These are phyloP conservation scores for Suillus subalutaceus DNA, from an alignment of 768 basidiomycete genomes.

Conservation along the genomic window DNA sequence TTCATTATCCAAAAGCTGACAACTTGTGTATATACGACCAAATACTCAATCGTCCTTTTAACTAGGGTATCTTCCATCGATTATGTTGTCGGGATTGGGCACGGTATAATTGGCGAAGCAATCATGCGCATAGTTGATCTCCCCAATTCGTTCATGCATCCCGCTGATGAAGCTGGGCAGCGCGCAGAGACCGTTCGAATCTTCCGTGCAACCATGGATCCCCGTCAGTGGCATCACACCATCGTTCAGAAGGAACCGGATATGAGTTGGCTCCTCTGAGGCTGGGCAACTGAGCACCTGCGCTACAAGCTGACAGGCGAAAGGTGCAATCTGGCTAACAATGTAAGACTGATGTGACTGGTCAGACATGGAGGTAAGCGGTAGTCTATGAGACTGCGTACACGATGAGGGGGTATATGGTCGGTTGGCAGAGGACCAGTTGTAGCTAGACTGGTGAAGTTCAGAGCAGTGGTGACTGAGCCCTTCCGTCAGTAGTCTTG, in stretches of 20 bases:
- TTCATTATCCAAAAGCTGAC: too few species aligned
- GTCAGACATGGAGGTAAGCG: not conserved
- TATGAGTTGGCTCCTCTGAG: slow-evolving; percentile 29
- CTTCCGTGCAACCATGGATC: slow-evolving; percentile 41
- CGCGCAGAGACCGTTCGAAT: slow-evolving; percentile 46
- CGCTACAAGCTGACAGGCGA: slow-evolving; percentile 50
- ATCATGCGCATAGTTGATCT: slow-evolving; percentile 44
- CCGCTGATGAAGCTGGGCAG: slow-evolving; percentile 42
- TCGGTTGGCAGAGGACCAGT: slow-evolving; percentile 43
- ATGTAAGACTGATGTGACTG: slow-evolving; percentile 36
- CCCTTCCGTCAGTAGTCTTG: not conserved
- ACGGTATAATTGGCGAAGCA: slow-evolving; percentile 51
- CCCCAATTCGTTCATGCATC: slow-evolving; percentile 39
- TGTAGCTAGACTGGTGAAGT: slow-evolving; percentile 46
- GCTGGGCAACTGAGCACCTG: slow-evolving; percentile 47
- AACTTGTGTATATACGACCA: too few species aligned
- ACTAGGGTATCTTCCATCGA: slow-evolving; percentile 37
- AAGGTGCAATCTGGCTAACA: slow-evolving; percentile 46
- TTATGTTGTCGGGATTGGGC: slow-evolving; percentile 42
- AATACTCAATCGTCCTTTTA: not conserved
- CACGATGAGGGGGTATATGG: slow-evolving; percentile 37
- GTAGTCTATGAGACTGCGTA: slow-evolving; percentile 11
- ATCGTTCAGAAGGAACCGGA: slow-evolving; percentile 53
- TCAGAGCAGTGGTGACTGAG: slow-evolving; percentile 46
- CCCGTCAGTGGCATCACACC: slow-evolving; percentile 49